Evolutionary conservation across 1,139 yeast genomes (phyloP).

Genomic region (Pichia sp.): DNA sequence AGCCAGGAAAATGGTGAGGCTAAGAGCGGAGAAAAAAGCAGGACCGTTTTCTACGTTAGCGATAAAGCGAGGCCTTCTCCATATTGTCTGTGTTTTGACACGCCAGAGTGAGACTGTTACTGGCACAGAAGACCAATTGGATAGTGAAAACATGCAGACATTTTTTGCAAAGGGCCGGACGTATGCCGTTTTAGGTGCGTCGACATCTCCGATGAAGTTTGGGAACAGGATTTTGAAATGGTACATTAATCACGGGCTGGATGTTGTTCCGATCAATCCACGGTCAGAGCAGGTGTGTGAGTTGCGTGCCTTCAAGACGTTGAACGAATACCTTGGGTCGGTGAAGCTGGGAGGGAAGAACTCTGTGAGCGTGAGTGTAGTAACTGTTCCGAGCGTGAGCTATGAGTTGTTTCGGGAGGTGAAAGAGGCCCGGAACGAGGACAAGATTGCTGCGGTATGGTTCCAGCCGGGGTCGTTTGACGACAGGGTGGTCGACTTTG

Average conservation of each 20-base stretch:
- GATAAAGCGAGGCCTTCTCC: background rate
- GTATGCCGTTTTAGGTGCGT: slow-evolving; percentile 74
- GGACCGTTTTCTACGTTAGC: background rate
- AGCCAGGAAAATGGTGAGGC: background rate
- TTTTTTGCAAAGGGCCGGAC: slow-evolving; percentile 15
- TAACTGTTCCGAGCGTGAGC: slow-evolving; percentile 70
- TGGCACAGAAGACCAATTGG: too few relatives aligned
- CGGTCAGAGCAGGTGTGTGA: slow-evolving; percentile 45
- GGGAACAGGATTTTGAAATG: slow-evolving; percentile 69
- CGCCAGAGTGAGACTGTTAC: background rate
- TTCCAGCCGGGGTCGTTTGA: slow-evolving; percentile 79
- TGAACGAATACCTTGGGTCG: slow-evolving; percentile 30
- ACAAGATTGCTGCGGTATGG: slow-evolving; percentile 61
- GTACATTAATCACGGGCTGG: slow-evolving; percentile 56
- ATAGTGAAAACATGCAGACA: background rate
- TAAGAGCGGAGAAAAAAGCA: background rate
- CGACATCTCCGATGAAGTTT: slow-evolving; percentile 58
- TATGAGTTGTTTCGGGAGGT: slow-evolving; percentile 43
- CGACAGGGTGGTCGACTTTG: slow-evolving; percentile 43
- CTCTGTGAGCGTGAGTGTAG: slow-evolving; percentile 50
- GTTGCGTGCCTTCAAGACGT: slow-evolving; percentile 37
- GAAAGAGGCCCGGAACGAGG: slow-evolving; percentile 2
- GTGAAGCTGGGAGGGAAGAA: background rate
- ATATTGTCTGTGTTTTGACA: background rate
- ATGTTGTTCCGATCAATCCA: slow-evolving; percentile 68